These are phyloP conservation scores for Paraconiothyrium brasiliense DNA, from an alignment of 2,329 filamentous ascomycete genomes.

Conservation along the genomic window DNA sequence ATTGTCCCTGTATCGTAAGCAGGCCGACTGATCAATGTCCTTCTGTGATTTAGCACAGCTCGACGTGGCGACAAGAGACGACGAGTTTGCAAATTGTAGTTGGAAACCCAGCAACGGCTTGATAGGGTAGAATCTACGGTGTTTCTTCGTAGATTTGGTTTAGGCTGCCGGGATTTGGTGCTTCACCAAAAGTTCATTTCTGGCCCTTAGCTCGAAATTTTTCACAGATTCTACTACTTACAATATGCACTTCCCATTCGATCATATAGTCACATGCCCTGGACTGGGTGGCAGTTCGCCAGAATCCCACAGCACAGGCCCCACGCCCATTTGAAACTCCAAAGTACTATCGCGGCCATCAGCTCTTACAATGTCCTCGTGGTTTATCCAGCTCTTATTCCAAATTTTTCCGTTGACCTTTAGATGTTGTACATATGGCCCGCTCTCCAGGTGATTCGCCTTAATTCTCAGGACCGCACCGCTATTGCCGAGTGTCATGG, in stretches of 20 bases:
- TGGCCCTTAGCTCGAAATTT: background rate
- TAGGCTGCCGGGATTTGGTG: too few species aligned
- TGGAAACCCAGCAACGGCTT: too few species aligned
- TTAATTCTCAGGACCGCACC: background rate
- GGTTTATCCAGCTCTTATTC: background rate
- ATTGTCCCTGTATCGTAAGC: too few species aligned
- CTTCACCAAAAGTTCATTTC: background rate
- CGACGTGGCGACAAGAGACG: too few species aligned
- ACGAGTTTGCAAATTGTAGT: too few species aligned
- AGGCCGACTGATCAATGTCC: too few species aligned
- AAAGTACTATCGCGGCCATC: background rate
- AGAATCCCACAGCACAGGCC: background rate
- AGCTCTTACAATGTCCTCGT: background rate
- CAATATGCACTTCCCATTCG: background rate
- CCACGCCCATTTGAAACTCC: background rate
- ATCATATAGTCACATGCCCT: constrained; percentile 1
- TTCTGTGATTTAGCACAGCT: too few species aligned
- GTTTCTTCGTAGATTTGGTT: background rate
- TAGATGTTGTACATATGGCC: background rate
- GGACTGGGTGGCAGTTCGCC: constrained; percentile 16
- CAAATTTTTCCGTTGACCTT: background rate
- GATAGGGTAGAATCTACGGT: background rate
- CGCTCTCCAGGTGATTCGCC: background rate
- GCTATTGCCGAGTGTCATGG: background rate
- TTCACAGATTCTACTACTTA: background rate